These are phyloP conservation scores for Claviceps cyperi DNA, from an alignment of 2,329 filamentous ascomycete genomes.

Conservation along the genomic window DNA sequence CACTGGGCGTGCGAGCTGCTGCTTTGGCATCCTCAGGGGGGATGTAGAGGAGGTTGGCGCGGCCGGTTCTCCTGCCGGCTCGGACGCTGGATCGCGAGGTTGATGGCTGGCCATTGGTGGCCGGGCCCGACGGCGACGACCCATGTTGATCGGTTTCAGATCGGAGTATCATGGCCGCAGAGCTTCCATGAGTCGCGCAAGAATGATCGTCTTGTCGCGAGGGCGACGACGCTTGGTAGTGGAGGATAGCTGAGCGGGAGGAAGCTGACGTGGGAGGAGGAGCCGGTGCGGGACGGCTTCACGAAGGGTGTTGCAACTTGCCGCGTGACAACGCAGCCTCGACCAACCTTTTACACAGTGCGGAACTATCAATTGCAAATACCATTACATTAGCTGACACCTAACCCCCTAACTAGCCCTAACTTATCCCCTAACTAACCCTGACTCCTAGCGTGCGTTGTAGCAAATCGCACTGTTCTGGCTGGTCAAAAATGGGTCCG, in stretches of 20 bases:
- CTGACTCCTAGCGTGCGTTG: no score
- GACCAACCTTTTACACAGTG: no score
- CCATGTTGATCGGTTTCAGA: constrained; percentile 16
- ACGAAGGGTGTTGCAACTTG: constrained; percentile 3
- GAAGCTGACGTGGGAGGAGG: constrained; percentile 11
- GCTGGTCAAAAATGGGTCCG: no score
- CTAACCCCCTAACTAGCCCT: no score
- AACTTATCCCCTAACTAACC: no score
- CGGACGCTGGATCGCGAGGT: constrained; percentile 15
- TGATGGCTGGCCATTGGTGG: constrained; percentile 17
- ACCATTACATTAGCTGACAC: no score
- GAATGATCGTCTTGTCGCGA: constrained; percentile 11
- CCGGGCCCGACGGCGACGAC: constrained; percentile 14
- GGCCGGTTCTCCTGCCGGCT: constrained; percentile 16
- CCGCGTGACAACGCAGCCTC: no score
- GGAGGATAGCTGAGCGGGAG: constrained; percentile 6
- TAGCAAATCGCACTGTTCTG: no score
- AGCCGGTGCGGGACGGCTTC: constrained; percentile 6
- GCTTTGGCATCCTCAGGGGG: constrained; percentile 24
- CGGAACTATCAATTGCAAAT: no score
- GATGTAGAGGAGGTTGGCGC: constrained; percentile 14
- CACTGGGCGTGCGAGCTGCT: constrained; percentile 28
- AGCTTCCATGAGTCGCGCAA: constrained; percentile 11
- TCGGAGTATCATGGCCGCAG: constrained; percentile 18
- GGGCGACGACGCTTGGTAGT: constrained; percentile 9